Evolutionary conservation across 179 eudicot genomes (phyloP), one percentile per base, ranked within the genome.

Genomic region (Spergularia azorica): DNA sequence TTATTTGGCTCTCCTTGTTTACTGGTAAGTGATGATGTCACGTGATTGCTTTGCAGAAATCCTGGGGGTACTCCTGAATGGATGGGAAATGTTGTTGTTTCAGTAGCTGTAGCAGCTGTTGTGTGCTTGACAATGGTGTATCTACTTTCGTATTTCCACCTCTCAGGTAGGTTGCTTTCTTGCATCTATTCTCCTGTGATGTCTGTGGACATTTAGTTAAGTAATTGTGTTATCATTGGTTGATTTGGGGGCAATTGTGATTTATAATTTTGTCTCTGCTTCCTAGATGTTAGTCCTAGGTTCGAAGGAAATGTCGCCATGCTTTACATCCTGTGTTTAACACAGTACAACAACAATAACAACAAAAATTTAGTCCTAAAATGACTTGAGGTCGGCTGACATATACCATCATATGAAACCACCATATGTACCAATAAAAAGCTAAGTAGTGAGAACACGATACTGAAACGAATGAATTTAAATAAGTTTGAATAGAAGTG

Each of bases 41-140:
- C 51, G 12, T 67, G 15, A 15, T 79, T 72, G 63, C 20, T 75
- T 46, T 84, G 93, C 90, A 95, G 99, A 84, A 86, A 86, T 75
- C 99, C 99, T 69, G 99, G 99, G 41, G 84, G 87, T 64, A 79
- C 73, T 61, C 97, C 99, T 32, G 97, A 95, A 72, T 93, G 99
- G 97, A 63, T 95, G 79, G 88, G 66, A 12, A 91, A 86, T 77
- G 79, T 89, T 21, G 80, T 90, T 62, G 76, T 93, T 71, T 88
- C 99, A 9, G 72, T 77, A 32, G 84, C 88, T 77, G 83, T 90
- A 61, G 88, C 94, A 9, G 88, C 85, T 73, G 76, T 88, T 36
- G 83, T 91, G 62, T 95, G 97, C 81, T 86, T 95, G 85, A 88
- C 89, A 46, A 63, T 95, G 91, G 97, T 93, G 81, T 89, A 93